Base-by-base conservation (phyloP, 495 filamentous ascomycete genomes). In the Aspergillus cavernicola region DNA sequence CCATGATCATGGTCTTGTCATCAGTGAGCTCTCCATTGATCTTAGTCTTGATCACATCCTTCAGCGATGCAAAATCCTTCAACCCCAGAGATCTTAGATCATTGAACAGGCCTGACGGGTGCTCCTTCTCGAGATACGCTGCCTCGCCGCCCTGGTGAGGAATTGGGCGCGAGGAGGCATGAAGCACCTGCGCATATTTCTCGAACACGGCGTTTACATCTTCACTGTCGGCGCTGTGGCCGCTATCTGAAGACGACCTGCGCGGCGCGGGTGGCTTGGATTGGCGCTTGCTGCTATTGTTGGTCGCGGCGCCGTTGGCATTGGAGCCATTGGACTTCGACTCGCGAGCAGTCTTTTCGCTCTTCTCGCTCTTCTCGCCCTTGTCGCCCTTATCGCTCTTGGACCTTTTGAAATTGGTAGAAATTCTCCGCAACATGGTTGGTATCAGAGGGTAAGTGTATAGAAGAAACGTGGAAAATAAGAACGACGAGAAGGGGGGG, bases 1-100 rank as follows among this genome's bases (percentile, higher is more conserved):
- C 88, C 86, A 90, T 90, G 52, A 86, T 69, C 72, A 85, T 84
- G 16, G 85, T 89, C 73, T 90, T 92, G 66, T 93, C 89, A 56
- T 90, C 83, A 0, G 71, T 57, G 18, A 82, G 57, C 47, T 84
- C 79, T 15, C 86, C 82, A 15, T 70, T 71, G 18, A 67, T 70
- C 63, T 83, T 80, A 47, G 57, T 72, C 57, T 73, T 69, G 52
- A 82, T 68, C 24, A 83, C 54, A 29, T 79, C 73, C 64, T 74
- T 77, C 48, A 85, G 62, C 5, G 83, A 84, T 33, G 67, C 60
- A 40, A 79, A 53, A 53, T 86, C 82, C 53, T 78, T 75, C 64
- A 85, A 74, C 4, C 80, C 79, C 47, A 93, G 60, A 9, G 74
- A 64, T 58, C 77, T 83, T 35, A 92, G 62, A 57, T 92, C 88